Conservation (phyloP, 148 eudicot species). For the Beta vulgaris region DNA sequence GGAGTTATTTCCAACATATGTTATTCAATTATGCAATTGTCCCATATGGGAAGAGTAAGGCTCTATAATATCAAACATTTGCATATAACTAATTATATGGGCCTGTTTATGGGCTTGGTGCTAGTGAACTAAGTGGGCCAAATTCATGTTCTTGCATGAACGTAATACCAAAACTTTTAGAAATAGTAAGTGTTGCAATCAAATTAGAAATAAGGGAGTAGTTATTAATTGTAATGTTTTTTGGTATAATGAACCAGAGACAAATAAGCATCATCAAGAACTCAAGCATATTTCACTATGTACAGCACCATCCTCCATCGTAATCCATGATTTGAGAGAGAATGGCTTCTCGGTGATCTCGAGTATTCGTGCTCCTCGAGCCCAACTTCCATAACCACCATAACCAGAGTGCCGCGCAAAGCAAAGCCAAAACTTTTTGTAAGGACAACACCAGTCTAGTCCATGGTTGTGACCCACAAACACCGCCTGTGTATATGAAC, state of each 20-base stretch:
- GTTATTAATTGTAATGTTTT: too few relatives aligned
- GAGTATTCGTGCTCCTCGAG: conserved; percentile 73
- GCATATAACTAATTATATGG: too few relatives aligned
- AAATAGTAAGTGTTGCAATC: too few relatives aligned
- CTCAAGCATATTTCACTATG: conserved; percentile 67
- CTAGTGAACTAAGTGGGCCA: too few relatives aligned
- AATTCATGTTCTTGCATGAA: too few relatives aligned
- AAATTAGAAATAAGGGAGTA: too few relatives aligned
- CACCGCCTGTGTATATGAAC: conserved; percentile 58
- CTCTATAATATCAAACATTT: too few relatives aligned
- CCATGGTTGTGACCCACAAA: conserved; percentile 99
- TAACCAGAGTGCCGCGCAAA: conserved; percentile 89
- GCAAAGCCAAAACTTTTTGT: conserved; percentile 80
- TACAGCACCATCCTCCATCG: conserved; percentile 75
- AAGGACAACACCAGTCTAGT: conserved; percentile 95
- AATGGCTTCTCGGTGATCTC: conserved; percentile 64
- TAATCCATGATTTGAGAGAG: conserved; percentile 86
- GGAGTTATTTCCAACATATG: too few relatives aligned
- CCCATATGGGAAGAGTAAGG: too few relatives aligned
- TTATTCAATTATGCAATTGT: too few relatives aligned
- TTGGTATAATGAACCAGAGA: neutral
- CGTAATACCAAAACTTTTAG: too few relatives aligned
- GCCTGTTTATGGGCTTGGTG: too few relatives aligned
- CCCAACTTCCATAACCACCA: conserved; percentile 96
- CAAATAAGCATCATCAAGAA: neutral